Base-by-base conservation (phyloP, 129 eudicot species). In the Flaveria sonorensis region DNA sequence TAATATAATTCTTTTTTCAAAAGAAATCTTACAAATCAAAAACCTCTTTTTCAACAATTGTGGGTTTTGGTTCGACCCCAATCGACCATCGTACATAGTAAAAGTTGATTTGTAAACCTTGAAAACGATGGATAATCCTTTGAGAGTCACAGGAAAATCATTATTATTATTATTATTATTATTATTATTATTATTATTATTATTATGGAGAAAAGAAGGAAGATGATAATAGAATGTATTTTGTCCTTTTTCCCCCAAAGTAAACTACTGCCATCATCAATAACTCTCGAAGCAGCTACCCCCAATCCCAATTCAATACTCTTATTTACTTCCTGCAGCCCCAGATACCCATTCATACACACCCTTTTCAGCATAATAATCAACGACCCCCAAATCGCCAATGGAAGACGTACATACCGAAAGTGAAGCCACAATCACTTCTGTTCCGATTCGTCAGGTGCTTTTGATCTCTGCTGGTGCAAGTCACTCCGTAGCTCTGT, bases 401-500 rank as follows among this genome's bases (percentile, higher is more conserved):
- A 81, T 81, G 84, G 84, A 78, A 68, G 77, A 73, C 52, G 2
- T 13, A 16, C 36, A n/a, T 26, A 24, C 75, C 56, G 15, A 52
- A 5, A 26, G 60, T 28, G 42, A 76, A 50, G 1, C 65, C 32
- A 14, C 74, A 2, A 23, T 53, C 28, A 19, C 40, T 14, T 26
- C 48, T 13, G 19, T 61, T 73, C 84, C 76, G 52, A 74, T 86
- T 79, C 87, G 85, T 55, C 84, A 68, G 48, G 87, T 93, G 20
- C 70, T 93, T 40, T 65, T 90, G 51, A 87, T 93, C 59, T 90
- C 96, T 19, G 98, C 96, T 24, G 98, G 98, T 73, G 98, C 98
- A 23, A 93, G 96, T 73, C 98, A 93, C 83, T 90, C 98, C 51
- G 96, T 90, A 74, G 96, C 96, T 74, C 96, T 93, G 16, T 88